Evolutionary conservation across 257 asterid species (phyloP), one percentile per base, ranked within the genome.

Genomic region (Solanum acaule): DNA sequence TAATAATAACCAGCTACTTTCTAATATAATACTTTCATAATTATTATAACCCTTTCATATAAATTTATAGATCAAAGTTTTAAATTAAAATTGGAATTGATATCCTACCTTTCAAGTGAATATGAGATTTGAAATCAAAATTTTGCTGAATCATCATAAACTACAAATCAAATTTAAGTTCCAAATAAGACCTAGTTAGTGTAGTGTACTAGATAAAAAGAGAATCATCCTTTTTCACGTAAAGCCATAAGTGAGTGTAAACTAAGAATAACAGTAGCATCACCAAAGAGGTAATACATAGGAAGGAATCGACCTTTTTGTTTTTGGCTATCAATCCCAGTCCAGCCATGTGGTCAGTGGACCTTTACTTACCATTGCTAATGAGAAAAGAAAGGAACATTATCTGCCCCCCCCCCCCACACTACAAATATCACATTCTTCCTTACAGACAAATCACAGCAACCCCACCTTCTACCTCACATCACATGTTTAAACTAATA

Each of bases 391-490:
- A 40, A 63, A 68, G 38, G 25, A 87, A 87, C 67, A 67, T 46
- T 77, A 22, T 65, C 27, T 81, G 83, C 65, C 88, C 67, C 38
- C 49, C 65, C 88, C 67, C 38, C 49, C 37, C 49, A 72, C 65
- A 59, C 65, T 79, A 79, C 67, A 76, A 86, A 86, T 31, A 68
- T 20, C n/a, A 81, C 35, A 63, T 9, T 85, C 49, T 81, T 79
- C 86, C 88, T 73, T 42, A 10, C 61, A 52, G 89, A 88, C 88
- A 79, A 90, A 38, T 81, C 49, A 68, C 56, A 65, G 34, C 38
- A 82, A 37, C 87, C 77, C 76, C 76, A 70, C 70, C 71, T 35
- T 89, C 84, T 56, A 46, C 35, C 86, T 52, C 61, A 52, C 61
- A 18, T 73, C 27, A 61, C 34, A 73, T 49, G 83, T 84, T 37